Evolutionary conservation across 257 asterid species (phyloP).

Genomic region (Rhazya stricta): DNA sequence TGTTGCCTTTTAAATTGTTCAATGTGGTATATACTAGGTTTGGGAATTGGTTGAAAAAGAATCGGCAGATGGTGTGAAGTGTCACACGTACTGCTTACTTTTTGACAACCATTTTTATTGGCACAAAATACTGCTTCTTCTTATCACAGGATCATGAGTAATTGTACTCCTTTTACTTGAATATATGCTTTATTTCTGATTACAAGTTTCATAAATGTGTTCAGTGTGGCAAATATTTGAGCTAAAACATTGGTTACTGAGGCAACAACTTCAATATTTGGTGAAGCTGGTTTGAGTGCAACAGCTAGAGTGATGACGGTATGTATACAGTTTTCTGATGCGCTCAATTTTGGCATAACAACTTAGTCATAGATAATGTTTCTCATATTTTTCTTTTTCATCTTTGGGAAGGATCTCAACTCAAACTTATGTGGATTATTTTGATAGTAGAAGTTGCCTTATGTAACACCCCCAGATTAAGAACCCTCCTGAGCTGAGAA

Average conservation of each 20-base stretch:
- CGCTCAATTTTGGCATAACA: background rate
- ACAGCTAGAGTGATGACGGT: slow-evolving; percentile 99
- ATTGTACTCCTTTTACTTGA: slow-evolving; percentile 30
- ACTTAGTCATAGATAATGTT: background rate
- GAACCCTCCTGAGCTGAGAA: no score
- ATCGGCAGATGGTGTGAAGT: slow-evolving; percentile 86
- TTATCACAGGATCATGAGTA: slow-evolving; percentile 20
- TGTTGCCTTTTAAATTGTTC: background rate
- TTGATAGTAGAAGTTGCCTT: background rate
- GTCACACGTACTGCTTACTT: slow-evolving; percentile 97
- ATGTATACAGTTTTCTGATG: slow-evolving; percentile 21
- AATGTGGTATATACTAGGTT: slow-evolving; percentile 49
- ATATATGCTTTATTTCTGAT: slow-evolving; percentile 38
- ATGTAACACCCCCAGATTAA: no score
- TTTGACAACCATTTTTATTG: slow-evolving; percentile 94
- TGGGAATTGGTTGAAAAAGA: slow-evolving; percentile 96
- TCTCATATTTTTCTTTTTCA: background rate
- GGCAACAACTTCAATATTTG: slow-evolving; percentile 91
- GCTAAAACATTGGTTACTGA: slow-evolving; percentile 95
- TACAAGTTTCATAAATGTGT: slow-evolving; percentile 41
- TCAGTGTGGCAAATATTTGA: slow-evolving; percentile 94
- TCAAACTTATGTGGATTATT: background rate
- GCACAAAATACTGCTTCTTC: slow-evolving; percentile 78
- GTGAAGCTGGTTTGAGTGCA: slow-evolving; percentile 96
- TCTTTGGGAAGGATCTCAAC: background rate